A percentile compares a stretch with the other conserved stretches of the same genome.
Conservation (phyloP, 495 filamentous ascomycete genomes). For the Zalerion maritima region DNA sequence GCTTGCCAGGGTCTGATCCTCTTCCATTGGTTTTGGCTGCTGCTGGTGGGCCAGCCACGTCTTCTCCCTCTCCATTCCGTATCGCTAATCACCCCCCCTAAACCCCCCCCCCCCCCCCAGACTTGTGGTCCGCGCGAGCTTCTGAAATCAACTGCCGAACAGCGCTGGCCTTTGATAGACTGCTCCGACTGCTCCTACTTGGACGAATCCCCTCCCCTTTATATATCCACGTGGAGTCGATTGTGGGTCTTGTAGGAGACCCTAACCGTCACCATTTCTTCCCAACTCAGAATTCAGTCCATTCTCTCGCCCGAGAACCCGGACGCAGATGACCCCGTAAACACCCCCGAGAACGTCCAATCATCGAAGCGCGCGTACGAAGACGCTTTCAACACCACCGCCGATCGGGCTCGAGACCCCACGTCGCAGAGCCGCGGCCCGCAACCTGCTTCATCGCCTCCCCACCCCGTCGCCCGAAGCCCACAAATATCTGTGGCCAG, state of each 20-base stretch:
- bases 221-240: conserved; percentile 1
- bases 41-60: conserved; percentile 1
- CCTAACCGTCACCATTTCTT: conserved; percentile 35
- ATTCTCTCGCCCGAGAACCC: conserved; percentile 32
- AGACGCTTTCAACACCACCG: conserved; percentile 19
- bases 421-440: no score
- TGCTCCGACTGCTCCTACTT: conserved; percentile 6
- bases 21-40: conserved; percentile 7
- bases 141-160: conserved; percentile 10
- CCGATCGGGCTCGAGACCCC: conserved; percentile 9
- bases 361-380: conserved; percentile 23
- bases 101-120: conserved; percentile 1
- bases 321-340: conserved; percentile 21
- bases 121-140: conserved; percentile 8
- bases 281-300: conserved; percentile 33
- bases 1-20: conserved; percentile 1
- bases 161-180: conserved; percentile 11
- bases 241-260: conserved; percentile 15
- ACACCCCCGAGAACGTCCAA: conserved; percentile 12
- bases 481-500: neutral
- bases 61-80: conserved; percentile 4
- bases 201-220: neutral
- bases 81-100: conserved; percentile 5
- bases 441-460: conserved; percentile 7
- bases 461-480: neutral